Base-by-base conservation (phyloP, 2,329 filamentous ascomycete genomes). In the Beauveria rudraprayagi region DNA sequence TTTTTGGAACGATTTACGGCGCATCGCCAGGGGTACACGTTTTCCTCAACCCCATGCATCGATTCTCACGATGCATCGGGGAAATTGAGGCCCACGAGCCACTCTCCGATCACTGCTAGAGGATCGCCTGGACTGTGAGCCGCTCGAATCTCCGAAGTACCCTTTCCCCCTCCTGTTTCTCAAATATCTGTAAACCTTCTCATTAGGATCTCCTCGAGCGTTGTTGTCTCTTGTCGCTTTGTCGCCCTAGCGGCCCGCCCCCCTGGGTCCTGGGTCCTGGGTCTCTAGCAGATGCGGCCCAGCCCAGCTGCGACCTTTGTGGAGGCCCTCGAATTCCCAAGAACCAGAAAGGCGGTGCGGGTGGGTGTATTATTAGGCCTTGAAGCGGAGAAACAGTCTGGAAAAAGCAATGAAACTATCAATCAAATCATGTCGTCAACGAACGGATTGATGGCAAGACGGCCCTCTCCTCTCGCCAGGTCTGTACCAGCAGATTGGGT, bases 141-240 rank as follows among this genome's bases (percentile, higher is more conserved):
- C 24, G 22, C 34, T 22, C 16, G 34, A 34, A 37, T 37, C 26
- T 30, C 26, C 22, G 16, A n/a, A 6, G 14, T 11, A 37, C 34
- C 11, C 14, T 37, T 16, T 37, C 14, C 5, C 5, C 10, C 34
- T 11, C 34, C 11, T 37, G 34, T 6, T 14, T 37, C 14, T 14
- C 34, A 26, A 47, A 47, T 47, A 14, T 26, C 44, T 17, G 16
- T 10, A 16, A 26, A 28, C 43, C n/a, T 41, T 40, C 52, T 43
- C 9, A 30, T 44, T 55, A 17, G 17, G 2, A 26, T 14, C 53
- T 50, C 24, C 14, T 11, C 17, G 8, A 40, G 56, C 37, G 30
- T 44, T 59, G 56, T 59, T 59, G 34, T 59, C 56, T 59, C 56
- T 59, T 58, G 44, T 50, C 56, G 30, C 56, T 19, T 44, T 43